A percentile compares a stretch with the other conserved stretches of the same genome.
These are phyloP conservation scores for Calamus simplicifolius DNA, from an alignment of 176 grass and related monocot genomes.

Conservation along the genomic window DNA sequence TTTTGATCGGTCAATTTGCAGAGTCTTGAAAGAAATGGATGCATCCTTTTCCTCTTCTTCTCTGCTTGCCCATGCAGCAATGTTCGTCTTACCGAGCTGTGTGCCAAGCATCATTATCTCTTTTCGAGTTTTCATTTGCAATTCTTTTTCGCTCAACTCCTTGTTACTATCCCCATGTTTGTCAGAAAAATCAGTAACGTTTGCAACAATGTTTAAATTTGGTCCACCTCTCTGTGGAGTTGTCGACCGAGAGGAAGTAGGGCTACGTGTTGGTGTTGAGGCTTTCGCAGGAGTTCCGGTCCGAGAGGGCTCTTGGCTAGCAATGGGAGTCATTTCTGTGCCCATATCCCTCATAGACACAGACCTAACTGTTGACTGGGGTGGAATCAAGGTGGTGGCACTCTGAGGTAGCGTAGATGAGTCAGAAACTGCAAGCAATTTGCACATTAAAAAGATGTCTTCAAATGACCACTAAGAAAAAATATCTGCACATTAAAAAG, in stretches of 20 bases:
- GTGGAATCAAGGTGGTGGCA: slow-evolving; percentile 50
- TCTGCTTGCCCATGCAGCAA: slow-evolving; percentile 93
- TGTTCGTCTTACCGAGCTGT: slow-evolving; percentile 83
- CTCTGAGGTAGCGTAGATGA: slow-evolving; percentile 44
- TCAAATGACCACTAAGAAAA: slow-evolving; percentile 21
- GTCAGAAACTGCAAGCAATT: slow-evolving; percentile 59
- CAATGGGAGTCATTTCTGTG: slow-evolving; percentile 97
- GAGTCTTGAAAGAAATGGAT: slow-evolving; percentile 41
- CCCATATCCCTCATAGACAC: slow-evolving; percentile 99
- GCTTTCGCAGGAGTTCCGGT: slow-evolving; percentile 77
- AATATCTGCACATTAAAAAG: slow-evolving; percentile 3
- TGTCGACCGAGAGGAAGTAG: slow-evolving; percentile 57
- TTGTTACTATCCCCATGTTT: slow-evolving; percentile 34
- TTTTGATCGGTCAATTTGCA: slow-evolving; percentile 39
- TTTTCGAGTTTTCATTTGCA: slow-evolving; percentile 68
- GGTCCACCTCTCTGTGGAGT: slow-evolving; percentile 44
- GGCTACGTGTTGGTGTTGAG: slow-evolving; percentile 45
- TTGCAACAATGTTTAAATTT: background rate
- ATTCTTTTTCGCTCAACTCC: slow-evolving; percentile 60
- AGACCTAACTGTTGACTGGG: slow-evolving; percentile 63
- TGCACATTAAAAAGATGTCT: background rate
- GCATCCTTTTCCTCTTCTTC: slow-evolving; percentile 74
- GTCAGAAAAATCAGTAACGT: slow-evolving; percentile 21
- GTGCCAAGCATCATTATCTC: slow-evolving; percentile 96
- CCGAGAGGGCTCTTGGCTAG: slow-evolving; percentile 87